phyloP scores from a whole-genome alignment of 2,329 filamentous ascomycete genomes.

The Alternaria ethzedia region DNA sequence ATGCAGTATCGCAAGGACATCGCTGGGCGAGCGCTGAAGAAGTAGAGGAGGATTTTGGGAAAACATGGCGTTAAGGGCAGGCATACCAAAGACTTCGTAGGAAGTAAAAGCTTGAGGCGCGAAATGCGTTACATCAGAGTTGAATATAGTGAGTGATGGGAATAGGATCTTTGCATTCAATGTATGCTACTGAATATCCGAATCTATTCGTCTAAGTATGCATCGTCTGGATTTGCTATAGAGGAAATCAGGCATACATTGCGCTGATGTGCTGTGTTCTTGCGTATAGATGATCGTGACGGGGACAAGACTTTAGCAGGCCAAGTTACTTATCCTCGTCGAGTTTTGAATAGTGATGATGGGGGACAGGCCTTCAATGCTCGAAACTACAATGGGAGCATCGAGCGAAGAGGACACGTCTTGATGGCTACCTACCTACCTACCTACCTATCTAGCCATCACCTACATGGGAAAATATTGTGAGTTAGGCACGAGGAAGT shows the following conservation, averaged over 20 bases:
- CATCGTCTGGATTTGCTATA: neutral
- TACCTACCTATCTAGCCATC: constrained; percentile 8
- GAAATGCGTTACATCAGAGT: neutral
- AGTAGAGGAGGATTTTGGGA: constrained; percentile 14
- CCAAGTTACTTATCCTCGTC: fast-evolving
- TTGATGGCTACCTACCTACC: constrained; percentile 11
- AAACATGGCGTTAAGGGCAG: neutral
- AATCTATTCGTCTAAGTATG: neutral
- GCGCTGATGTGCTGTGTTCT: neutral
- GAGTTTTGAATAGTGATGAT: neutral
- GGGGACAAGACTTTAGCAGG: neutral
- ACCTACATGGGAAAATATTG: neutral
- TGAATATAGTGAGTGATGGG: neutral
- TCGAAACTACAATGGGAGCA: neutral
- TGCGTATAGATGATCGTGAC: neutral
- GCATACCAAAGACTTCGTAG: neutral
- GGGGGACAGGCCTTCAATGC: neutral
- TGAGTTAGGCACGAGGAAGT: neutral
- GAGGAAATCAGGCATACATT: neutral
- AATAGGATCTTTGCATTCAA: no score
- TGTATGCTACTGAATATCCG: neutral
- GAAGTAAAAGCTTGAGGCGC: neutral
- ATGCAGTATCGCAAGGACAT: constrained; percentile 96
- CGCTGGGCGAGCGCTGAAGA: constrained; percentile 61
- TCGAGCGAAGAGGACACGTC: neutral